Base-by-base conservation (phyloP, 1,139 yeast genomes). In the Magnusiomyces magnusii region DNA sequence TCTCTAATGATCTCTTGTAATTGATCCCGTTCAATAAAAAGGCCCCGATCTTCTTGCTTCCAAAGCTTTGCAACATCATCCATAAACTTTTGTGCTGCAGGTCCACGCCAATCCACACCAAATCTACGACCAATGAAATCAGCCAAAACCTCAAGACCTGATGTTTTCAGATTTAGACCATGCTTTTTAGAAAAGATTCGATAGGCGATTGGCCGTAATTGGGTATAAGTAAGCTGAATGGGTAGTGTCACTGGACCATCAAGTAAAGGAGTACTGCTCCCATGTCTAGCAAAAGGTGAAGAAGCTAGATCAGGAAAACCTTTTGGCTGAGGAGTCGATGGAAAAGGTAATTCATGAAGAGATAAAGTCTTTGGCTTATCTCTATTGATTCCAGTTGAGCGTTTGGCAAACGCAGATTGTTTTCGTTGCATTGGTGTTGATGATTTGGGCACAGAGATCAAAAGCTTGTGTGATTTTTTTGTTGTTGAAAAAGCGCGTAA, bases 171-270 rank as follows among this genome's bases (percentile, higher is more conserved):
- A 69, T 92, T 92, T 28, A 93, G 78, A 0, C 97, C 97, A 71
- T 91, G 93, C 69, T 93, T 93, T 73, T 91, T 93, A 2, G 98
- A 89, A 23, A 93, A 73, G 1, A 92, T 81, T 52, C 99, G 78
- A 71, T 92, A 93, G 0, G 97, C 98, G 55, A 92, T 76, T 0
- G 99, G 99, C 54, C 99, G 79, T 47, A 93, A 76, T 69, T 89
- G 88, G 0, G 93, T 81, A 0, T 96, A 90, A 60, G 84, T 87
- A 2, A 92, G 80, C 62, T 80, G 79, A 1, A 88, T 85, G 0
- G 97, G 97, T 25, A 91, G 77, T 9, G 77, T 51, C 9, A 39
- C 44, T 15, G 54, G 54, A n/a, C 41, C n/a, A 49, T 13, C 21
- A 3, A 49, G 21, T 27, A 21, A 49, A 3, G 51, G 36, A 15